Evolutionary conservation across 192 early-diverging fungal genomes (phyloP).

Genomic region (Umbelopsis ramanniana): DNA sequence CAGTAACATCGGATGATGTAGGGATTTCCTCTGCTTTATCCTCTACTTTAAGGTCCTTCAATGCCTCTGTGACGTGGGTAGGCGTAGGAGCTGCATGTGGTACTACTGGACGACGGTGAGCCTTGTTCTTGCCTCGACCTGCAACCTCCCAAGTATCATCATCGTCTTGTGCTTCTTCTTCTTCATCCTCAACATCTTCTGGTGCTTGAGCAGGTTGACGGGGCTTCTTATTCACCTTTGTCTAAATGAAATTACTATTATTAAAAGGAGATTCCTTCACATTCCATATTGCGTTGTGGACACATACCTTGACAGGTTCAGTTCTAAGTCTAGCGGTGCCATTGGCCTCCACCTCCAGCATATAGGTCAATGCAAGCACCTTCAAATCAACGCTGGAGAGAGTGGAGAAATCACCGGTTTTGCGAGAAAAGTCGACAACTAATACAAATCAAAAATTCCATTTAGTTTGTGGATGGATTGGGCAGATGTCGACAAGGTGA

Average conservation of each 20-base stretch:
- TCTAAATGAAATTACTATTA: neutral
- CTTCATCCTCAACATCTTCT: neutral
- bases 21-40: neutral
- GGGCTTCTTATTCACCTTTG: slow-evolving; percentile 11
- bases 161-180: slow-evolving; percentile 33
- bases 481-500: neutral
- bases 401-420: slow-evolving; percentile 88
- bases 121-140: slow-evolving; percentile 2
- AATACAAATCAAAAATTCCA: slow-evolving; percentile 14
- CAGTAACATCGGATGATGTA: neutral
- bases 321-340: slow-evolving; percentile 72
- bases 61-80: slow-evolving; percentile 35
- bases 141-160: slow-evolving; percentile 57
- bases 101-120: slow-evolving; percentile 26
- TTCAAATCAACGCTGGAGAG: slow-evolving; percentile 86
- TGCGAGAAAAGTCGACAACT: slow-evolving; percentile 85
- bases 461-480: neutral
- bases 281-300: too few species aligned
- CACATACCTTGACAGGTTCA: slow-evolving; percentile 62
- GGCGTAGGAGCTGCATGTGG: slow-evolving; percentile 47
- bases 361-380: slow-evolving; percentile 87
- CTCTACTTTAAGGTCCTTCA: slow-evolving; percentile 32
- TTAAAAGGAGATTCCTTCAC: too few species aligned
- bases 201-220: neutral
- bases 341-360: slow-evolving; percentile 81